Evolutionary conservation across 2,329 filamentous ascomycete genomes (phyloP).

Genomic region (Aureobasidium pullulans): DNA sequence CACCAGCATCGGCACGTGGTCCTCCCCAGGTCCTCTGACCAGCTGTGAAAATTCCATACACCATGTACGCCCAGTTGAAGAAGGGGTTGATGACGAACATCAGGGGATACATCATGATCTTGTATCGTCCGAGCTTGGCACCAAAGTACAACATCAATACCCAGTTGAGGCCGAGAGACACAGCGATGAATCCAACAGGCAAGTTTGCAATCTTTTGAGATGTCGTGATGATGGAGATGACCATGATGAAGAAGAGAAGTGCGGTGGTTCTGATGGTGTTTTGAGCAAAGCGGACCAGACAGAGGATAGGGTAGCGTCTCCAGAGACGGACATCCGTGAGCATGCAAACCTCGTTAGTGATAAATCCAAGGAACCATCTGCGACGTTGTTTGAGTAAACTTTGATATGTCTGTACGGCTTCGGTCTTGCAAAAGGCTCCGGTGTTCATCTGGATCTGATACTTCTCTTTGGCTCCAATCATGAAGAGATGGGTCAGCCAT

Average conservation of each 20-base stretch:
- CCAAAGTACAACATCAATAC: conserved; percentile 94
- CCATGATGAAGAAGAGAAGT: conserved; percentile 87
- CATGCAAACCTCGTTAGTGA: conserved; percentile 98
- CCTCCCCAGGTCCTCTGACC: conserved; percentile 94
- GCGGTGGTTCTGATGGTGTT: conserved; percentile 95
- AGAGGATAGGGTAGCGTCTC: conserved; percentile 81
- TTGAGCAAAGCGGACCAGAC: conserved; percentile 84
- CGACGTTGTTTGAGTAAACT: conserved; percentile 89
- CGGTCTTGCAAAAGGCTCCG: conserved; percentile 95
- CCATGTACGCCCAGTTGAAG: conserved; percentile 98
- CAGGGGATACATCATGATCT: conserved; percentile 88
- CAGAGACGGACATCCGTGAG: conserved; percentile 88
- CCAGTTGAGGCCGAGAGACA: conserved; percentile 91
- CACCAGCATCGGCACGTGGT: conserved; percentile 78
- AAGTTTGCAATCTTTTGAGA: conserved; percentile 70
- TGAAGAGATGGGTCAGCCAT: conserved; percentile 96
- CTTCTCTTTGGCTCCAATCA: conserved; percentile 88
- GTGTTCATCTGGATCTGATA: conserved; percentile 98
- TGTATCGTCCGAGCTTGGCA: conserved; percentile 75
- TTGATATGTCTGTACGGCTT: conserved; percentile 81
- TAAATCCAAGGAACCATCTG: conserved; percentile 93
- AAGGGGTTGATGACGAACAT: conserved; percentile 96
- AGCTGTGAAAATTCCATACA: conserved; percentile 91
- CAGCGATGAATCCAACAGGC: conserved; percentile 86
- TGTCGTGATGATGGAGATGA: conserved; percentile 77